Evolutionary conservation across 257 asterid genomes (phyloP), one percentile per base, ranked within the genome.

Genomic region (Rhazya stricta): DNA sequence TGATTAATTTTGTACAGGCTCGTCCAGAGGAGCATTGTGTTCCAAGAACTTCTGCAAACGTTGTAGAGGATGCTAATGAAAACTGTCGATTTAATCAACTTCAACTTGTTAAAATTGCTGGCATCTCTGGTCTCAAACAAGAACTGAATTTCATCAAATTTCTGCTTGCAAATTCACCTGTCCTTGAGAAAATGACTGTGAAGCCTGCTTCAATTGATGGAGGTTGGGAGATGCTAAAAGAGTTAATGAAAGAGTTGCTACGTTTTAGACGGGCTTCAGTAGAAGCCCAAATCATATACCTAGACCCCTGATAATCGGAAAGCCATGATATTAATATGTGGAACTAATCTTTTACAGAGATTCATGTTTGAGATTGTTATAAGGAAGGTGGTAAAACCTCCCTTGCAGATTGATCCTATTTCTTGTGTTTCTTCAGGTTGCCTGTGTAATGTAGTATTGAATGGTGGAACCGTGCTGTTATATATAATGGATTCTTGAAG

Each of bases 171-270:
- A 92, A 84, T 81, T 81, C 97, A 10, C 95, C 96, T 0, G 74
- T 86, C 69, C 97, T 94, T 34, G 97, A 90, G 81, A 87, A 76
- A 82, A 88, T 94, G 97, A 88, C 89, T 5, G 91, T 92, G 23
- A 90, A 87, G 85, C 97, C 99, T 2, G 84, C 83, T 23, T 69
- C 92, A 18, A 41, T 36, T 34, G 97, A 88, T 2, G 86, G 87
- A 50, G 92, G 91, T 30, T 88, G 96, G 97, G 97, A 90, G 50
- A 42, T 88, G 76, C 82, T 81, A 60, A 94, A 89, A 89, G 91
- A 92, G 81, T 74, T 94, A 78, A 89, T 94, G 77, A 94, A 84
- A 90, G 92, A 92, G 85, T 75, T 94, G 78, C 96, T 94, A 66
- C 91, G 95, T 46, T 87, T 89, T 79, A 74, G 96, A 73, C 88